Conservation (phyloP, 2,329 filamentous ascomycete species). For the Aspergillus oerlinghausenensis region DNA sequence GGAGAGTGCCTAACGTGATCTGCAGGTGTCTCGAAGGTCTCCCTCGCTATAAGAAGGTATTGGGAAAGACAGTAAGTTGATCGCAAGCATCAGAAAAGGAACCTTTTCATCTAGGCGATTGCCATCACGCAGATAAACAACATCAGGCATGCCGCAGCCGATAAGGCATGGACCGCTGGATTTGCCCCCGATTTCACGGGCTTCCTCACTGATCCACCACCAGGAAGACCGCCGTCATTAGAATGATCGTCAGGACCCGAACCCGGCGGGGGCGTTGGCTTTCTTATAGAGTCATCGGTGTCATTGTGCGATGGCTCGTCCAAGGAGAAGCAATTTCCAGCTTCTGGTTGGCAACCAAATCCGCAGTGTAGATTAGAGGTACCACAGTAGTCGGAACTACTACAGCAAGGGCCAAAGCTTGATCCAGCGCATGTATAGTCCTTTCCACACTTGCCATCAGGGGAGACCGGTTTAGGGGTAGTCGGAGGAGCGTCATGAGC, state of each 20-base stretch:
- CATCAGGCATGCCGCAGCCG: not conserved
- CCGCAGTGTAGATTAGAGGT: conserved; percentile 29
- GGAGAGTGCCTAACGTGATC: not conserved
- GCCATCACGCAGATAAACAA: not conserved
- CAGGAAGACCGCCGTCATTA: not conserved
- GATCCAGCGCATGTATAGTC: conserved; percentile 34
- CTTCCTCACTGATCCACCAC: not conserved
- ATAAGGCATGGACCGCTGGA: not conserved
- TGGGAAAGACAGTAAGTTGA: not conserved
- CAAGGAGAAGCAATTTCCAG: conserved; percentile 23
- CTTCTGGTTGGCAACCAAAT: conserved; percentile 25
- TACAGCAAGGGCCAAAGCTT: conserved; percentile 31
- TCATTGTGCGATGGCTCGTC: not conserved
- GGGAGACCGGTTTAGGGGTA: conserved; percentile 19
- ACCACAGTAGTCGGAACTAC: conserved; percentile 25
- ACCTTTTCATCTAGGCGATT: not conserved
- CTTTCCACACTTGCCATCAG: conserved; percentile 32
- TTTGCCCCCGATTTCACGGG: not conserved
- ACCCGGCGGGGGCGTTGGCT: not conserved
- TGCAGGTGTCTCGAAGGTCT: not conserved
- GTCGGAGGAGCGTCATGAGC: conserved; percentile 2
- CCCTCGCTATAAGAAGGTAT: not conserved
- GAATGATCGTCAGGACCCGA: not conserved
- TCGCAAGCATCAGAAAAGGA: not conserved
- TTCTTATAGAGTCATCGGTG: conserved; percentile 1